phyloP scores from a whole-genome alignment of 2,329 filamentous ascomycete genomes.

The Aspergillus flavus region DNA sequence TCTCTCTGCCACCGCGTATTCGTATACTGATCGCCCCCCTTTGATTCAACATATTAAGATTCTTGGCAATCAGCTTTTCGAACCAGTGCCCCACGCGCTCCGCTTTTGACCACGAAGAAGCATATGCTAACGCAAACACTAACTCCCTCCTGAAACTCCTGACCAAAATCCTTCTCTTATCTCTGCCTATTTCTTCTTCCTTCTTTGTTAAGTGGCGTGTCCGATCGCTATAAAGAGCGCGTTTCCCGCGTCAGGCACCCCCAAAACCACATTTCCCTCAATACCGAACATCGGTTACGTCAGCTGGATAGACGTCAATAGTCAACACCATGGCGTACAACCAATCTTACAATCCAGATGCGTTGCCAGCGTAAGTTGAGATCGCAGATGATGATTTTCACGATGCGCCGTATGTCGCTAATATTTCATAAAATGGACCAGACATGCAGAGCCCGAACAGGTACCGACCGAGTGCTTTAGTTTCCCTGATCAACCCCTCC shows the following conservation, averaged over 20 bases:
- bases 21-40: neutral
- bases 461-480: constrained; percentile 44
- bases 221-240: constrained; percentile 6
- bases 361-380: constrained; percentile 77
- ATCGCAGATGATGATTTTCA: neutral
- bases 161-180: constrained; percentile 1
- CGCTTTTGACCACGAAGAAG: constrained; percentile 2
- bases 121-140: constrained; percentile 1
- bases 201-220: neutral
- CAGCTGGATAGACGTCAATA: constrained; percentile 20
- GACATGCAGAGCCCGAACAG: constrained; percentile 75
- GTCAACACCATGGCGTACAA: constrained; percentile 81
- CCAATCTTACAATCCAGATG: constrained; percentile 88
- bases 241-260: neutral
- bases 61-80: constrained; percentile 2
- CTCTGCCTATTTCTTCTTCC: neutral
- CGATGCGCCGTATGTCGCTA: constrained; percentile 16
- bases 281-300: constrained; percentile 24
- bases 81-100: constrained; percentile 5
- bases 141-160: constrained; percentile 9
- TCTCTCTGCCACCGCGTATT: neutral
- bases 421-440: constrained; percentile 34
- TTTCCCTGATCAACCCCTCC: constrained; percentile 7
- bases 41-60: neutral
- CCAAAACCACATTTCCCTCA: neutral